Evolutionary conservation across 2,329 filamentous ascomycete genomes (phyloP).

Genomic region (Chrysosporium keratinophilum): DNA sequence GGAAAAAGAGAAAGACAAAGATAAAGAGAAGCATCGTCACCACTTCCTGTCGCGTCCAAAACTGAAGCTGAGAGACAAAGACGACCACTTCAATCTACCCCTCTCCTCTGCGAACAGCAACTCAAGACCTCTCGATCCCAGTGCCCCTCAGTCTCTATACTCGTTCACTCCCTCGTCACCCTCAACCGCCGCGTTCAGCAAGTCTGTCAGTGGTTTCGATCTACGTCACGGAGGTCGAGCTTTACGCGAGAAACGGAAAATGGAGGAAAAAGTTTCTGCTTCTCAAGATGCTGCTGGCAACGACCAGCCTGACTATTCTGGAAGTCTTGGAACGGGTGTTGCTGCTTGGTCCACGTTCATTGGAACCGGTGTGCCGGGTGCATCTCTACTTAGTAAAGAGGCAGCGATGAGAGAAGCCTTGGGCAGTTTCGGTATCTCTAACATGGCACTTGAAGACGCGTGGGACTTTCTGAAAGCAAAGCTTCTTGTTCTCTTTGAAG

Average conservation of each 20-base stretch:
- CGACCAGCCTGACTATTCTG: conserved; percentile 29
- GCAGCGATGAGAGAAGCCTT: conserved; percentile 33
- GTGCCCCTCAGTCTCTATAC: conserved; percentile 53
- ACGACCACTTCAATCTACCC: conserved; percentile 48
- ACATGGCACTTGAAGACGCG: conserved; percentile 57
- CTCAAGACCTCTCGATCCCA: conserved; percentile 53
- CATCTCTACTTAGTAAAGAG: conserved; percentile 20
- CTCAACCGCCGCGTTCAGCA: conserved; percentile 56
- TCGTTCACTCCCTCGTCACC: conserved; percentile 57
- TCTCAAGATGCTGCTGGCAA: conserved; percentile 14
- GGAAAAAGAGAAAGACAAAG: conserved; percentile 35
- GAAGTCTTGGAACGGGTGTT: conserved; percentile 20
- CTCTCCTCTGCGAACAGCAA: conserved; percentile 57
- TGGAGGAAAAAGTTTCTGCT: conserved; percentile 45
- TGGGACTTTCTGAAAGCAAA: conserved; percentile 57
- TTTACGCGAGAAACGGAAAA: conserved; percentile 69
- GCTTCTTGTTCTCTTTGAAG: conserved; percentile 53
- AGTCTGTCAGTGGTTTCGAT: conserved; percentile 71
- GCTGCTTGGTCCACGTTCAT: conserved; percentile 24
- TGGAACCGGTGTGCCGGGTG: conserved; percentile 26
- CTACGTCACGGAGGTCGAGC: conserved; percentile 66
- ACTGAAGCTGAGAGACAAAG: conserved; percentile 52
- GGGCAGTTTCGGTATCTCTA: conserved; percentile 52
- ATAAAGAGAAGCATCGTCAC: conserved; percentile 44
- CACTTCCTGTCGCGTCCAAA: conserved; percentile 58